Base-by-base conservation (phyloP, 257 asterid species). In the Mentha longifolia region DNA sequence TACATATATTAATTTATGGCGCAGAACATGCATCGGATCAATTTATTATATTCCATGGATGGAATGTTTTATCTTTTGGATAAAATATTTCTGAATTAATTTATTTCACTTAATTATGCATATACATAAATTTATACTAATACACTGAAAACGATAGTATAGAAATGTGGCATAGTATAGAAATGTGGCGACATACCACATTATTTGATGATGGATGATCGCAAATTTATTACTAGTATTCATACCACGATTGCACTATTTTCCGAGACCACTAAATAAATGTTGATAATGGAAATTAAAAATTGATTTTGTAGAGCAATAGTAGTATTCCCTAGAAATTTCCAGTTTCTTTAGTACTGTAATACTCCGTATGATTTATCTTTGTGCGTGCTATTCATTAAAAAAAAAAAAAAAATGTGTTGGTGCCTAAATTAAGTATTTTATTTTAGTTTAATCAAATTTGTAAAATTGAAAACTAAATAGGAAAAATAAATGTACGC, bases 1-100 rank as follows among this genome's bases (percentile, higher is more conserved):
- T 9, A 33, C 0, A 6, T 6, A 28, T 28, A 58, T 9, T 33
- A n/a, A 19, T 33, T 60, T n/a, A 37, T 35, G 49, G 66, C 16
- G 19, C 19, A 11, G 28, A 15, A 39, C 30, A 61, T 61, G 19
- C 16, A 60, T 61, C 16, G 12, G 7, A 20, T 12, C 55, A 63
- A 42, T 64, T 8, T 22, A 64, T 42, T 64, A 45, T 28, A 43
- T 45, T 13, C 42, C 57, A 13, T 22, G 55, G 39, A 63, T 22
- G 57, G 70, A 64, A 43, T 64, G 56, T 45, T 64, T 64, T 22
- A 22, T 45, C 70, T 64, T 41, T 33, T 33, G 39, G 54, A 19
- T 20, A 6, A 39, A 20, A 17, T 20, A 17, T 16, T 41, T 1
- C 25, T 6, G 10, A 60, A 33, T 60, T 60, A 2, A 59, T 59